phyloP scores from a whole-genome alignment of 306 rosid species.

The Pterocarpus macrocarpus region DNA sequence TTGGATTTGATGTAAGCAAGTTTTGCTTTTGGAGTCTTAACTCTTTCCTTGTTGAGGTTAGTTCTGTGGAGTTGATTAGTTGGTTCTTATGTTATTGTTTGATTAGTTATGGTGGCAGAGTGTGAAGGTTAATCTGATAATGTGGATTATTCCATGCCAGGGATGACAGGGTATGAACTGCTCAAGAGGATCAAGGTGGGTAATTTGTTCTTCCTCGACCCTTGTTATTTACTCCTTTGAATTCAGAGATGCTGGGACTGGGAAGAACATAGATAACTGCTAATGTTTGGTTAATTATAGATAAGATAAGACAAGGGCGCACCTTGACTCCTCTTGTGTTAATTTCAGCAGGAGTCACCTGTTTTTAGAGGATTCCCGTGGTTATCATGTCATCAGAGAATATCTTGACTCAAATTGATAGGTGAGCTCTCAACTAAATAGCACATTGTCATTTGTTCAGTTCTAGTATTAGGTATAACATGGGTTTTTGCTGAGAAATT shows the following conservation, averaged over 20 bases:
- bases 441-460: neutral
- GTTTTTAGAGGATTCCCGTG: slow-evolving; percentile 85
- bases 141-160: slow-evolving; percentile 99
- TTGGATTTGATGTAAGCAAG: neutral
- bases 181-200: slow-evolving; percentile 93
- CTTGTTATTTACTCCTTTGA: neutral
- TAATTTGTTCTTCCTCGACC: neutral
- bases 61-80: neutral
- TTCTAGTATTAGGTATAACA: neutral
- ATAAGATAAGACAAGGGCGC: neutral
- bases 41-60: neutral
- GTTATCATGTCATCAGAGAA: slow-evolving; percentile 98
- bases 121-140: slow-evolving; percentile 87
- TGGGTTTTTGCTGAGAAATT: neutral
- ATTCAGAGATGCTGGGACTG: neutral
- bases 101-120: slow-evolving; percentile 60
- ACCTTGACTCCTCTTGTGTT: slow-evolving; percentile 25
- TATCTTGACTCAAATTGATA: slow-evolving; percentile 84
- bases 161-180: slow-evolving; percentile 95
- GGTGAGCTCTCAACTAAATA: slow-evolving; percentile 57
- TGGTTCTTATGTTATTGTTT: slow-evolving; percentile 36
- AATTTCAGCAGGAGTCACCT: slow-evolving; percentile 83
- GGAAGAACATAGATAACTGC: neutral
- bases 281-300: neutral
- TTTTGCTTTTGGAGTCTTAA: neutral